A percentile compares a stretch with the other conserved stretches of the same genome.
phyloP scores from a whole-genome alignment of 139 green algal genomes.

The Micromonas commoda region DNA sequence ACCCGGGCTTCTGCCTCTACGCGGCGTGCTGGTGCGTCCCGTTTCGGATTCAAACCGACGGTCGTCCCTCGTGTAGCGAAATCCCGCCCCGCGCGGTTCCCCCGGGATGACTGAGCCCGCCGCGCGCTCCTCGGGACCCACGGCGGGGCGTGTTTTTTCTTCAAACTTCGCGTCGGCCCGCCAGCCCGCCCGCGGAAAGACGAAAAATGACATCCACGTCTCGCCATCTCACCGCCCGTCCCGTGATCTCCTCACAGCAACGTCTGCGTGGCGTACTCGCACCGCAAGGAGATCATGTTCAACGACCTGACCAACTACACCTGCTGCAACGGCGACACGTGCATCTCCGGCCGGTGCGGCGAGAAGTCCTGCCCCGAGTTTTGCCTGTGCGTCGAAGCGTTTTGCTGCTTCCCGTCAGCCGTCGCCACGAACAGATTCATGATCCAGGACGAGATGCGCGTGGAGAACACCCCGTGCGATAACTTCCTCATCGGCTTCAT shows the following conservation, averaged over 20 bases:
- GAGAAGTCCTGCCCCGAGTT: conserved; percentile 33
- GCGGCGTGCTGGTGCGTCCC: not conserved
- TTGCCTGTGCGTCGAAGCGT: conserved; percentile 37
- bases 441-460: conserved; percentile 38
- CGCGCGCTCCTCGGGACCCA: too few species aligned
- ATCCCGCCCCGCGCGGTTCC: too few species aligned
- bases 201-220: not conserved
- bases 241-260: not conserved
- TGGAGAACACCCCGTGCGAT: conserved; percentile 38
- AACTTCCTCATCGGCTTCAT: conserved; percentile 34
- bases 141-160: too few species aligned
- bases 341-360: conserved; percentile 20
- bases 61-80: not conserved
- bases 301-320: conserved; percentile 30
- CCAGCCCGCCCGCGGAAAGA: too few species aligned
- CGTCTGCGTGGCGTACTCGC: conserved; percentile 27
- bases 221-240: not conserved
- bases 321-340: conserved; percentile 31
- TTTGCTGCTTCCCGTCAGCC: conserved; percentile 35
- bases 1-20: conserved; percentile 16
- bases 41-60: not conserved
- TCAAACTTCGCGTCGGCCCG: too few species aligned
- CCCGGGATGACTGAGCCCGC: too few species aligned
- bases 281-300: conserved; percentile 25
- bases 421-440: conserved; percentile 31